Base-by-base conservation (phyloP, 441 rosid genomes). In the Pelargonium citronellum region DNA sequence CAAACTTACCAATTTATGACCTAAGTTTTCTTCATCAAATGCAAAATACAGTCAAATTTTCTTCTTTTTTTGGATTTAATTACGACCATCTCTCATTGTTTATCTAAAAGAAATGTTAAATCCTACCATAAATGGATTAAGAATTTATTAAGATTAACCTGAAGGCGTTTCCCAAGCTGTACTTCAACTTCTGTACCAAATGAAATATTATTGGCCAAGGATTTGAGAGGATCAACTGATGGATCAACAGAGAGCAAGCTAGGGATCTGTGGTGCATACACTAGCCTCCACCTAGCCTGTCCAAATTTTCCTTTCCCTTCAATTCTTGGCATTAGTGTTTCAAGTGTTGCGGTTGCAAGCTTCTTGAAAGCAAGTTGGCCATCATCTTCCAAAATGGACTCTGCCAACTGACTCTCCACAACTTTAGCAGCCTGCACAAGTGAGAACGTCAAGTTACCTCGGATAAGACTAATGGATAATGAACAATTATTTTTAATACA, bases 251-350 rank as follows among this genome's bases (percentile, higher is more conserved):
- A 95, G 71, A 95, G 99, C 77, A 95, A 84, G 77, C 91, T 91
- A 43, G 97, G 92, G 83, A 95, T 95, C 81, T 91, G 97, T 0
- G 99, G 99, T 27, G 99, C 96, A 76, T 95, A 95, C 49, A 91
- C 97, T 61, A 95, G 83, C 79, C 99, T 95, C 99, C 99, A 95
- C 79, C 99, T 85, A 61, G 97, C 99, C 61, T 89, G 97, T 55
- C 96, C 97, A 79, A 91, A 83, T 79, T 89, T 94, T 62, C 97
- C 96, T 82, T 91, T 90, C 34, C 96, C 97, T 85, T 95, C 96
- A 74, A 95, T 91, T 78, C 91, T 87, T 46, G 97, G 99, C 97
- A 91, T 94, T 73, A 91, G 81, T 11, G 89, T 83, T 77, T 89
- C 97, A 9, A 95, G 89, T 64, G 99, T 95, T 71, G 96, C 96